Conservation (phyloP, 2,329 filamentous ascomycete species). For the Beauveria varroae region DNA sequence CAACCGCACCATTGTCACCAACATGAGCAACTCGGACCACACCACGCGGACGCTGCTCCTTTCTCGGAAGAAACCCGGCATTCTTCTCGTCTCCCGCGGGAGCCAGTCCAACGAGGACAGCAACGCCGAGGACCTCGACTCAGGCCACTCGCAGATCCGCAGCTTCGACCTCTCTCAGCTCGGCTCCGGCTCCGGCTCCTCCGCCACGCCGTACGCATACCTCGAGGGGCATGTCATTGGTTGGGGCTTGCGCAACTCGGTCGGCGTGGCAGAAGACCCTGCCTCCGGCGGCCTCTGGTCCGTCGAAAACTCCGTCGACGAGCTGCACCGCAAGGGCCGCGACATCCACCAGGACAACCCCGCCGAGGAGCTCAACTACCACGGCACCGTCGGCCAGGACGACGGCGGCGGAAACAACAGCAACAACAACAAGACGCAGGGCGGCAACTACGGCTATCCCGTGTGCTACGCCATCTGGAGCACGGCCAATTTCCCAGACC, state of each 20-base stretch:
- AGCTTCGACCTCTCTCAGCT: slow-evolving; percentile 39
- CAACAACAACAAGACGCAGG: slow-evolving; percentile 19
- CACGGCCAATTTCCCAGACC: slow-evolving; percentile 33
- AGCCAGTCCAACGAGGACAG: slow-evolving; percentile 56
- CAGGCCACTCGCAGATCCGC: slow-evolving; percentile 61
- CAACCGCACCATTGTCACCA: slow-evolving; percentile 47
- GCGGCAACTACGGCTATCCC: slow-evolving; percentile 63
- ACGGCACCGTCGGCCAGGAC: slow-evolving; percentile 46
- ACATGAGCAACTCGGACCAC: slow-evolving; percentile 57
- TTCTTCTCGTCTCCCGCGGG: slow-evolving; percentile 59
- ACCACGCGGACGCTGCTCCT: slow-evolving; percentile 60
- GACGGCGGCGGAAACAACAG: not conserved
- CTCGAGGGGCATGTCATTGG: slow-evolving; percentile 43
- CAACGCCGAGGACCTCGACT: slow-evolving; percentile 39
- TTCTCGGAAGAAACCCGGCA: slow-evolving; percentile 43
- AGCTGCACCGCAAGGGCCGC: slow-evolving; percentile 48
- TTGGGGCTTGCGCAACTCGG: slow-evolving; percentile 67
- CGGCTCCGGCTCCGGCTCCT: slow-evolving; percentile 12
- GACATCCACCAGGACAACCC: slow-evolving; percentile 64
- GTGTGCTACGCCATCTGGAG: slow-evolving; percentile 62
- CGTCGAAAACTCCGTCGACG: slow-evolving; percentile 66
- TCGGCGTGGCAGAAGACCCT: slow-evolving; percentile 60
- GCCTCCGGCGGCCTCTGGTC: slow-evolving; percentile 43
- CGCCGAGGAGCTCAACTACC: slow-evolving; percentile 66
- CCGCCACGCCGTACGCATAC: slow-evolving; percentile 33